Percentiles rank a stretch among this genome's conserved stretches.
Evolutionary conservation across 148 eudicot genomes (phyloP).

Genomic region (Hydrangea macrophylla): DNA sequence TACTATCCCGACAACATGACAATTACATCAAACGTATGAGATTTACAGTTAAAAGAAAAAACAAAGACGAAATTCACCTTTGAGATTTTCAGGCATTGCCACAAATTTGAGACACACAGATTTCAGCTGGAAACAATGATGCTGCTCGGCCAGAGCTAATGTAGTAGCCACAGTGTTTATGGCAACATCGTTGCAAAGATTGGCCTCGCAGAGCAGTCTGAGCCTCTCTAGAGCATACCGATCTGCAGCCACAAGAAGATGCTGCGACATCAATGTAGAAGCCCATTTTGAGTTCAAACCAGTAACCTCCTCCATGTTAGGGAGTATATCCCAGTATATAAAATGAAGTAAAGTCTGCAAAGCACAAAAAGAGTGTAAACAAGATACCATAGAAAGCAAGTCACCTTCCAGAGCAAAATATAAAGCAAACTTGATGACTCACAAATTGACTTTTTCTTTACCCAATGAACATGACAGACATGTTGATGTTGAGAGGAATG

Average conservation of each 20-base stretch:
- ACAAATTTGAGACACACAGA: slow-evolving; percentile 78
- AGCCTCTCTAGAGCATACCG: slow-evolving; percentile 87
- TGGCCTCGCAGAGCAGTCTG: slow-evolving; percentile 71
- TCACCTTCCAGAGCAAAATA: neutral
- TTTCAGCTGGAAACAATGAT: slow-evolving; percentile 83
- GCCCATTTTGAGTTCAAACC: slow-evolving; percentile 75
- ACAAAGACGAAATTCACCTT: slow-evolving; percentile 42
- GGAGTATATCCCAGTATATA: slow-evolving; percentile 82
- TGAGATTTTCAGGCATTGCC: slow-evolving; percentile 87
- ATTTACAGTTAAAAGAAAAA: neutral
- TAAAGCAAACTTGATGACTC: neutral
- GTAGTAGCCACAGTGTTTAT: slow-evolving; percentile 91
- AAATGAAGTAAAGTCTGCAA: slow-evolving; percentile 86
- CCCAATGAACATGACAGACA: too few species aligned
- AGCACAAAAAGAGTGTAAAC: slow-evolving; percentile 5
- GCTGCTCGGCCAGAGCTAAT: slow-evolving; percentile 93
- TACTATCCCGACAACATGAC: too few species aligned
- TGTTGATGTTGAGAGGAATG: too few species aligned
- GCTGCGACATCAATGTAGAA: slow-evolving; percentile 82
- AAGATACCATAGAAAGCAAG: neutral
- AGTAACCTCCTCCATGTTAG: slow-evolving; percentile 75
- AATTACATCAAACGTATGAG: too few species aligned
- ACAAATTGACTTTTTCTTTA: neutral
- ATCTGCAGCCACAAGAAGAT: slow-evolving; percentile 95
- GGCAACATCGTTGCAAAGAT: slow-evolving; percentile 77